These are phyloP conservation scores for Eryngium alpinum DNA, from an alignment of 140 eudicot species.

Conservation along the genomic window DNA sequence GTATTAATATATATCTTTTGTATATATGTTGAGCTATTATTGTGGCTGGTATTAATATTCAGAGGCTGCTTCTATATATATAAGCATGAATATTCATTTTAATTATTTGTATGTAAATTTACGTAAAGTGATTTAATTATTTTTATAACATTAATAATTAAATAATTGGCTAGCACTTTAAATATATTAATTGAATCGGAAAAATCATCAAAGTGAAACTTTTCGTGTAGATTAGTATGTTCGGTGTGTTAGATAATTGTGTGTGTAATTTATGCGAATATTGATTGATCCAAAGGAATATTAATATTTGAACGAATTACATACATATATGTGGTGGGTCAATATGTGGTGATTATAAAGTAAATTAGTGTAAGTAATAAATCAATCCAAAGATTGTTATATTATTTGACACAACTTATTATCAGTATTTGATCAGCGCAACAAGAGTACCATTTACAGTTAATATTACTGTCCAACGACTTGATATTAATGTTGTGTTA, in stretches of 20 bases:
- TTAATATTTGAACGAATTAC: neutral
- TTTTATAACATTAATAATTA: no score
- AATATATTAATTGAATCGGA: neutral
- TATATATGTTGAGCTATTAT: no score
- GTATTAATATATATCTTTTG: no score
- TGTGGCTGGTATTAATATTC: no score
- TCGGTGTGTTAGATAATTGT: neutral
- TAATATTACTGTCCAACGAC: neutral
- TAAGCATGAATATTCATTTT: no score
- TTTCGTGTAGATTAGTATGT: neutral
- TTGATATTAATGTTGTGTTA: neutral
- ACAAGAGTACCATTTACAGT: conserved; percentile 3
- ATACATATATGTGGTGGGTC: neutral
- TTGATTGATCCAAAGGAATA: neutral
- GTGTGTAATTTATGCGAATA: neutral
- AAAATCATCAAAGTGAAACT: neutral
- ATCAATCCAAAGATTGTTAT: neutral
- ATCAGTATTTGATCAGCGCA: neutral
- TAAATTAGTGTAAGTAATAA: conserved; percentile 1
- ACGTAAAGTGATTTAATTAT: no score
- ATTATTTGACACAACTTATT: conserved; percentile 8
- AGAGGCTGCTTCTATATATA: no score
- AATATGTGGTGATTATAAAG: neutral
- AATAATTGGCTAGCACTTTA: neutral
- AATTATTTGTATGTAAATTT: no score